phyloP scores from a whole-genome alignment of 2,329 filamentous ascomycete genomes.

The Cytospora mali region DNA sequence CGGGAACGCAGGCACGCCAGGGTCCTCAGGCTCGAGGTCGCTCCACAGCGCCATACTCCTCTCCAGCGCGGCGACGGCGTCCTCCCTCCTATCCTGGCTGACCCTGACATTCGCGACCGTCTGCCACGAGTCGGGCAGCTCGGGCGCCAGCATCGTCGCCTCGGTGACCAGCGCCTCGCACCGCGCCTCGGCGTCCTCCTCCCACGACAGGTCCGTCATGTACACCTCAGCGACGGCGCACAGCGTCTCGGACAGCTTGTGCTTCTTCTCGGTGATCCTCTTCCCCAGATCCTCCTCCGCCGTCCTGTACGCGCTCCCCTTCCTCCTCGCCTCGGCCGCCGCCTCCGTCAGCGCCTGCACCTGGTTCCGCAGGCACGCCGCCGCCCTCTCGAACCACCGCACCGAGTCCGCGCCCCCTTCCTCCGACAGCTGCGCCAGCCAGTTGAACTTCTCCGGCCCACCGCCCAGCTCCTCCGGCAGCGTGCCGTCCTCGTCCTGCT shows the following conservation, averaged over 20 bases:
- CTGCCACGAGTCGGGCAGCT: conserved; percentile 87
- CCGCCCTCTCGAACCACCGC: conserved; percentile 70
- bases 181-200: conserved; percentile 82
- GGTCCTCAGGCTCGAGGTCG: conserved; percentile 71
- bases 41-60: conserved; percentile 84
- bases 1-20: conserved; percentile 80
- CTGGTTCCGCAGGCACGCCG: conserved; percentile 69
- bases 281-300: conserved; percentile 53
- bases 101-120: conserved; percentile 93
- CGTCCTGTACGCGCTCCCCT: conserved; percentile 36
- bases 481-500: conserved; percentile 74
- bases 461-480: conserved; percentile 73
- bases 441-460: conserved; percentile 91
- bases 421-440: conserved; percentile 86
- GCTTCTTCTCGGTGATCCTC: conserved; percentile 74
- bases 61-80: conserved; percentile 77
- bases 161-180: conserved; percentile 91
- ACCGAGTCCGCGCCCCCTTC: conserved; percentile 69
- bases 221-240: conserved; percentile 96
- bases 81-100: conserved; percentile 77
- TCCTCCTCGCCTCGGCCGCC: conserved; percentile 41
- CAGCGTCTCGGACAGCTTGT: conserved; percentile 84
- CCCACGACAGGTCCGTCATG: conserved; percentile 97
- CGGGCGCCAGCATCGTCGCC: conserved; percentile 81
- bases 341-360: conserved; percentile 63